These are phyloP conservation scores for Nemania sp. DNA, from an alignment of 2,329 filamentous ascomycete genomes.

Conservation along the genomic window DNA sequence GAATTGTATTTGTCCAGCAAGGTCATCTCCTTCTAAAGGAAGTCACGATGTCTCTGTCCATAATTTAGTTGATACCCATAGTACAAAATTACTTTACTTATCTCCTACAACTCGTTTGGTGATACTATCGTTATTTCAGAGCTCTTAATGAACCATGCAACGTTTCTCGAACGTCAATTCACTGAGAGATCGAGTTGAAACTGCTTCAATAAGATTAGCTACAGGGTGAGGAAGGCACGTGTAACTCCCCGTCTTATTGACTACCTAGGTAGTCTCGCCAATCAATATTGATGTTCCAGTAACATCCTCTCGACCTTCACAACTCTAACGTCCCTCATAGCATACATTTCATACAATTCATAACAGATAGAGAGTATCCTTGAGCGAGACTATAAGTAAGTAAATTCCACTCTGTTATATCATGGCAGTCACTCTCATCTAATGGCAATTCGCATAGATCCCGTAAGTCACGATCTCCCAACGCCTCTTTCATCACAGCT, in stretches of 20 bases:
- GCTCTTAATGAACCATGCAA: not conserved
- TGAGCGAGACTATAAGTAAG: no score
- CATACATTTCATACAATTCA: not conserved
- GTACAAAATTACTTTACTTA: not conserved
- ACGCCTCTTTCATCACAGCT: not conserved
- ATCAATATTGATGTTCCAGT: not conserved
- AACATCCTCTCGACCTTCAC: not conserved
- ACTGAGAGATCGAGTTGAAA: not conserved
- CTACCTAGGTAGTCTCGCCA: no score
- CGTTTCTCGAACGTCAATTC: not conserved
- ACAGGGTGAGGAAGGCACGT: not conserved
- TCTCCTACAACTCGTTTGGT: not conserved
- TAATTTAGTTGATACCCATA: slow-evolving; percentile 25
- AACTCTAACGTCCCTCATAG: not conserved
- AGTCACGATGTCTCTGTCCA: not conserved
- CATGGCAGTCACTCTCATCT: not conserved
- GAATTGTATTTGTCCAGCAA: not conserved
- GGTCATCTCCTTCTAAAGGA: slow-evolving; percentile 2
- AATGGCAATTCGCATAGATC: not conserved
- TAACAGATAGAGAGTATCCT: not conserved
- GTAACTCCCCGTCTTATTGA: not conserved
- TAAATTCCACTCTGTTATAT: not conserved
- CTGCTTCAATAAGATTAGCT: not conserved
- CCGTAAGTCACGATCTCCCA: not conserved
- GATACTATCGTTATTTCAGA: not conserved